Base-by-base conservation (phyloP, 1,284 basidiomycete genomes). In the Microbotryum saponariae region DNA sequence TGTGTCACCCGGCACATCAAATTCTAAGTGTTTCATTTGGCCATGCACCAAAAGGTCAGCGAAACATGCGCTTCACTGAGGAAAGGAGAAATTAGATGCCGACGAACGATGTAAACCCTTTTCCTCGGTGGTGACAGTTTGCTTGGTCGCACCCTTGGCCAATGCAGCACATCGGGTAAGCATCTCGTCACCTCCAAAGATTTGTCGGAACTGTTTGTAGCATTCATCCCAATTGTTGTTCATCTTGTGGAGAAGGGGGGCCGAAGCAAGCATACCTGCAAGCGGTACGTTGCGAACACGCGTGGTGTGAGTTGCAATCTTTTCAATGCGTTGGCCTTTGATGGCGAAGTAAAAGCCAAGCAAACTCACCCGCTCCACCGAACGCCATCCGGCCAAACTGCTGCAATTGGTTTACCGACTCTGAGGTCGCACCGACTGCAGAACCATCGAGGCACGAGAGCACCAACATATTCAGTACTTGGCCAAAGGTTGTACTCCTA, bases 1-100 rank as follows among this genome's bases (percentile, higher is more conserved):
- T 33, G 64, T 60, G 59, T 70, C 70, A n/a, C 70, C 70, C 0
- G 65, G 67, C n/a, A 71, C 60, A 51, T 71, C 70, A 54, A 70
- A 62, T 51, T 69, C 66, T 68, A 53, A 20, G 44, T 18, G 42
- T 9, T 42, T 54, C 18, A 42, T 12, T 16, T 45, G 45, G 37
- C 9, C 14, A 44, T 1, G 37, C 12, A 5, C 10, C 37, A 42
- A 42, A 42, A 14, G 14, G 37, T 42, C 37, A 42, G 25, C n/a
- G 12, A 12, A 44, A n/a, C 8, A 8, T 33, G 48, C 3, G 45
- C 16, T 51, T 3, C 51, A 20, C 18, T 45, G 3, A 27, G 25
- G 50, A 6, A 6, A 8, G 21, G 31, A 5, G 21, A 23, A 2
- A 48, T 25, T 21, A 44, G n/a, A 23, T 33, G 20, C 10, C 2